Conservation (phyloP, 768 basidiomycete species). For the Suillus subluteus region DNA sequence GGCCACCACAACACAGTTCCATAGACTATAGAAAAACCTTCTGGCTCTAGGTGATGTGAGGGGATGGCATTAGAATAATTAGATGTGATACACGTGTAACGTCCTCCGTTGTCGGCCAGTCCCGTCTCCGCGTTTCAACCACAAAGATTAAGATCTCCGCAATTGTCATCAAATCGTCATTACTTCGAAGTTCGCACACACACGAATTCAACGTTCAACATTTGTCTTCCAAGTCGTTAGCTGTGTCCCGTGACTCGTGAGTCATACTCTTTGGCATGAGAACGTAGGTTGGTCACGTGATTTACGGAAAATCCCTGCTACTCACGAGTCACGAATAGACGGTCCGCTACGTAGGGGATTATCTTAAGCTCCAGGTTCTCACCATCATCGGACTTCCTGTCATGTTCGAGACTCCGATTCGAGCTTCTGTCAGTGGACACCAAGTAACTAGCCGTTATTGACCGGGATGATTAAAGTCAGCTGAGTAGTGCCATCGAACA, state of each 20-base stretch:
- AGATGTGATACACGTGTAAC: not conserved
- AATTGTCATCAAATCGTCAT: not conserved
- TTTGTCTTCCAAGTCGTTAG: not conserved
- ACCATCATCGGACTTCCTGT: not conserved
- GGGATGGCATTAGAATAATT: too few relatives aligned
- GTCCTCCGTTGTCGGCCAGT: not conserved
- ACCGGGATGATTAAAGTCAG: not conserved
- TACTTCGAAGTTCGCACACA: conserved; percentile 1
- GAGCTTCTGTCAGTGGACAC: not conserved
- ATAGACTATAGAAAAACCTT: too few relatives aligned
- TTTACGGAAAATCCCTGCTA: too few relatives aligned
- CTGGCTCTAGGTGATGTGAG: not conserved
- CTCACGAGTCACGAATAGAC: too few relatives aligned
- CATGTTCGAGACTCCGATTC: not conserved
- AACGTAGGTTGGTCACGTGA: too few relatives aligned
- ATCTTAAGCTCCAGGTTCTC: not conserved
- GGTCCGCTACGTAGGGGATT: not conserved
- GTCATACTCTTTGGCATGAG: too few relatives aligned
- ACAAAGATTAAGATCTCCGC: not conserved
- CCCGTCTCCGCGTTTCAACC: not conserved
- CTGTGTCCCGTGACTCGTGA: too few relatives aligned
- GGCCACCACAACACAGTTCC: too few relatives aligned
- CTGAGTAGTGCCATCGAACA: not conserved
- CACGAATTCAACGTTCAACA: not conserved
- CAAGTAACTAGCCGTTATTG: not conserved